Base-by-base conservation (phyloP, 495 filamentous ascomycete species). In the Penicillium salamii region DNA sequence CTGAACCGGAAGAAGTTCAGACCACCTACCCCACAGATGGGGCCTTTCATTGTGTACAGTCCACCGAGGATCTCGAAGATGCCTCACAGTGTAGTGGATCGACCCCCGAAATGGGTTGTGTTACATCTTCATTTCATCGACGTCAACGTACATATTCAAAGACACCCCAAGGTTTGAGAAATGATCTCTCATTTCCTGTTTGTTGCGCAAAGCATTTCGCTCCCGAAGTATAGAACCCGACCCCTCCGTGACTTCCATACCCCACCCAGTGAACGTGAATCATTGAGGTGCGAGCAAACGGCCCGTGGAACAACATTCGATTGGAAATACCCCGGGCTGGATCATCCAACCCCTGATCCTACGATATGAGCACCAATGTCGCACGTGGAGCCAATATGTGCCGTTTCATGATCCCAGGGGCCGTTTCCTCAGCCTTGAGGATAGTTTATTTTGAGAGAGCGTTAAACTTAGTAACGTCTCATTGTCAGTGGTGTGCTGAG, bases 391-490 rank as follows among this genome's bases (percentile, higher is more conserved):
- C 13, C 12, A 7, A 17, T 29, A 2, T 19, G 8, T 15, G 26
- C n/a, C 11, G 14, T 47, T 20, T 14, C 11, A n/a, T 38, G 26
- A 17, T 48, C 13, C 13, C 26, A 32, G 34, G 15, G n/a, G 26
- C 46, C 18, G 28, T 40, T 39, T 39, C 18, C 5, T 48, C 46
- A 32, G 35, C 46, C 36, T 12, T 48, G 28, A 14, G 36, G 46
- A 34, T 39, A 39, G 46, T 48, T 48, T 40, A 48, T 48, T 48
- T 48, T 29, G 46, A 39, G 35, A 11, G 11, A 23, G 20, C 23
- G 2, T 40, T 48, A 48, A 48, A 32, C 46, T 40, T 48, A 40
- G 46, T 34, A 48, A 47, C 45, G 31, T 11, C 29, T 28, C 13
- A 34, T 35, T 23, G 12, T n/a, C 14, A 39, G 24, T 18, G 11